Base-by-base conservation (phyloP, 768 basidiomycete genomes). In the Tulasnella calospora region DNA sequence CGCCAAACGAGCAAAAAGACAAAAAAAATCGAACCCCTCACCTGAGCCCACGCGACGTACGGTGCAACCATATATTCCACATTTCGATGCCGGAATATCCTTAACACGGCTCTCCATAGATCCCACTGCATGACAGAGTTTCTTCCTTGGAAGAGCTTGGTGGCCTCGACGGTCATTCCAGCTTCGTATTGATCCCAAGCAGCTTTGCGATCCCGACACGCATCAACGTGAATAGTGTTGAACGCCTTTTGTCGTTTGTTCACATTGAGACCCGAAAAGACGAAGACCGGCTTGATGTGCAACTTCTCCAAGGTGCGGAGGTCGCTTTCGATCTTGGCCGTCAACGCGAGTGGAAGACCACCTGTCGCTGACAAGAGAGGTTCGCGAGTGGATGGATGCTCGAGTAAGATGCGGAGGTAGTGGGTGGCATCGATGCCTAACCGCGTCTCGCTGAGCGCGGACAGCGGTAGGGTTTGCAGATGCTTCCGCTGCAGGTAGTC, bases 51-150 rank as follows among this genome's bases (percentile, higher is more conserved):
- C 46, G 96, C 92, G 75, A 94, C 87, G 85, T 99, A 99, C 15
- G 98, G 98, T 70, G 98, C 96, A 79, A 98, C 91, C 71, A 99
- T 88, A 83, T 96, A 99, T 85, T 99, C 97, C 79, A 98, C 96
- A 81, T 94, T 94, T 69, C 97, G 88, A 85, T 98, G 94, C 83
- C 94, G 91, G 85, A 99, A 98, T 74, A 96, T 92, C 79, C 96
- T 88, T 82, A 98, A 86, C 9, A 99, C 91, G 87, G 94, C 90
- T 83, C 96, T 90, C 92, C 97, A 94, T n/a, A 99, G 87, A 85
- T 99, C 97, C 91, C 92, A 94, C 82, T 94, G 94, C 30, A 84
- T 83, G 71, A 88, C 86, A 77, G 94, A 87, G 81, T 88, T 90
- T 67, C 94, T 86, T 0, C 90, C 89, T 80, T 95, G 94, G 79